Conservation (phyloP, 1,284 basidiomycete genomes). For the Boletellus deceptivus region DNA sequence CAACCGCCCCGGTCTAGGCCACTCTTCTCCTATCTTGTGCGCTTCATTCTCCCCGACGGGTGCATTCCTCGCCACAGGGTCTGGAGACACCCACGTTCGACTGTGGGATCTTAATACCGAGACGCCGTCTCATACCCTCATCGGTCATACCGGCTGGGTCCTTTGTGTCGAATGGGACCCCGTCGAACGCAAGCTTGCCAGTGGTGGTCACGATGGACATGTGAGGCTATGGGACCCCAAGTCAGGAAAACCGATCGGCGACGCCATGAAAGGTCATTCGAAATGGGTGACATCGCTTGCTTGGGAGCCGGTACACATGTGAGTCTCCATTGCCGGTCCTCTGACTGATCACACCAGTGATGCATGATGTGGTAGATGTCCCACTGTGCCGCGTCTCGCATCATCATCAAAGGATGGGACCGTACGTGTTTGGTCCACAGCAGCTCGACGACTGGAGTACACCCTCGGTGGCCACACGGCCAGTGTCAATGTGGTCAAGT, state of each 20-base stretch:
- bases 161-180: conserved; percentile 97
- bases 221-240: conserved; percentile 90
- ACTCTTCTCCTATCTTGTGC: conserved; percentile 92
- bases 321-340: conserved; percentile 12
- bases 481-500: conserved; percentile 92
- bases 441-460: conserved; percentile 74
- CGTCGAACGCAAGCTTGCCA: conserved; percentile 85
- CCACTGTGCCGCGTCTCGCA: conserved; percentile 79
- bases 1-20: conserved; percentile 51
- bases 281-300: conserved; percentile 98
- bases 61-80: conserved; percentile 87
- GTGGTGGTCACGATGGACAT: conserved; percentile 89
- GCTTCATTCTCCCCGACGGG: conserved; percentile 95
- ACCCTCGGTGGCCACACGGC: conserved; percentile 93
- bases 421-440: conserved; percentile 88
- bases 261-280: conserved; percentile 86
- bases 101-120: conserved; percentile 96
- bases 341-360: background rate
- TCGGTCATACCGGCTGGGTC: conserved; percentile 94
- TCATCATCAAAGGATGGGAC: conserved; percentile 97
- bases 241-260: conserved; percentile 80
- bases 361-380: conserved; percentile 49
- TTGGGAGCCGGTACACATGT: conserved; percentile 97
- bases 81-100: conserved; percentile 91
- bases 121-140: conserved; percentile 83